A percentile compares a stretch with the other conserved stretches of the same genome.
These are phyloP conservation scores for Akanthomyces dipterigenus DNA, from an alignment of 2,329 filamentous ascomycete species.

Conservation along the genomic window DNA sequence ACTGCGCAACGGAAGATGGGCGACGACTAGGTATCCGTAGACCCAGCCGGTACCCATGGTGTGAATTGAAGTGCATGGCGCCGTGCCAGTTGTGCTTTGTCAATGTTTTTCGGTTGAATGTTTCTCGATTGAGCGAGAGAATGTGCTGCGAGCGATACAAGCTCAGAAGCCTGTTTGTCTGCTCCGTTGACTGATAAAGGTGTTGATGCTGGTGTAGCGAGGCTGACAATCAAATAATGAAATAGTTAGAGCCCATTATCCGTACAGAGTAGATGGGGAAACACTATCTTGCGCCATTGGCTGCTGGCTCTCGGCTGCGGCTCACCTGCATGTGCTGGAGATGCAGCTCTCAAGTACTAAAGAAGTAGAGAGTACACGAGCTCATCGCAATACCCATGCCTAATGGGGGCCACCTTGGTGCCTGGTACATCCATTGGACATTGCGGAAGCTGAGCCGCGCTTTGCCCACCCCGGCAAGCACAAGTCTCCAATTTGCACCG, in stretches of 20 bases:
- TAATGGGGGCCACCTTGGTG: not conserved
- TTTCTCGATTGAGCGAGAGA: too few relatives aligned
- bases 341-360: too few relatives aligned
- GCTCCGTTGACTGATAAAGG: not conserved
- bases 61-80: too few relatives aligned
- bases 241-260: not conserved
- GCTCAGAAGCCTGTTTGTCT: too few relatives aligned
- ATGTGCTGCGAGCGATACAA: too few relatives aligned
- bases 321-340: not conserved
- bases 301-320: constrained; percentile 2
- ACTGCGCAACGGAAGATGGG: too few relatives aligned
- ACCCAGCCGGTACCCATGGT: too few relatives aligned
- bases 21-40: too few relatives aligned
- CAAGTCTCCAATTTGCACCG: constrained; percentile 5
- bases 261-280: not conserved
- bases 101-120: too few relatives aligned
- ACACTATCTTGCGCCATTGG: constrained; percentile 2
- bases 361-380: not conserved
- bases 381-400: too few relatives aligned
- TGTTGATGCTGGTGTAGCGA: not conserved
- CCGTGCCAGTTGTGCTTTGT: too few relatives aligned
- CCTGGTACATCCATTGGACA: not conserved
- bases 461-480: not conserved
- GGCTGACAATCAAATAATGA: not conserved
- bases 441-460: not conserved